A percentile compares a stretch with the other conserved stretches of the same genome.
Conservation (phyloP, 192 early-diverging fungal genomes). For the Coemansia sp. region DNA sequence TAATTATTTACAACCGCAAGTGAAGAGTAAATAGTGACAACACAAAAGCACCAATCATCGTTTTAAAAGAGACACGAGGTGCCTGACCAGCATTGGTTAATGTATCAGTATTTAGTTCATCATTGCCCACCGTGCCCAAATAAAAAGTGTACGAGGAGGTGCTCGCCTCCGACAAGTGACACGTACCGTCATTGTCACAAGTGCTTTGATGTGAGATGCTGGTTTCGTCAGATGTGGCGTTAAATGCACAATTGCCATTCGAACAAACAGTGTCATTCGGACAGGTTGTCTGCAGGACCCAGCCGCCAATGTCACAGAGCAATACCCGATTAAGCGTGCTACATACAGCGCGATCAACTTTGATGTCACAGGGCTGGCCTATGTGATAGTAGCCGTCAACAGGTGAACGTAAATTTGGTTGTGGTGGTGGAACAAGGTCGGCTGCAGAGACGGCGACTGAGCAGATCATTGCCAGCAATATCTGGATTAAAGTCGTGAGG, state of each 20-base stretch:
- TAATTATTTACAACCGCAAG: neutral
- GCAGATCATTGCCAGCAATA: neutral
- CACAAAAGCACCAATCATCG: neutral
- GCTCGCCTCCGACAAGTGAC: neutral
- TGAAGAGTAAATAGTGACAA: neutral
- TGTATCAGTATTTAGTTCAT: neutral
- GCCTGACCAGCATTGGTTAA: neutral
- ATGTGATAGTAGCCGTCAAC: neutral
- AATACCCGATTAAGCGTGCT: neutral
- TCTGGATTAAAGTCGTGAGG: neutral
- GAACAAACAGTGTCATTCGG: neutral
- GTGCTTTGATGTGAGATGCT: too few species aligned
- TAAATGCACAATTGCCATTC: neutral
- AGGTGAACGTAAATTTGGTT: neutral
- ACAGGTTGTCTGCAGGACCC: slow-evolving; percentile 10
- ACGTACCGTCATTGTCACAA: too few species aligned
- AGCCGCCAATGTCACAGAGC: slow-evolving; percentile 14
- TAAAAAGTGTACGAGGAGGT: slow-evolving; percentile 8
- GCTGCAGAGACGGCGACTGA: neutral
- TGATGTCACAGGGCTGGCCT: neutral
- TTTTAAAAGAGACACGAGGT: neutral
- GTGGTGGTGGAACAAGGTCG: neutral
- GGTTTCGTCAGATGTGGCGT: neutral
- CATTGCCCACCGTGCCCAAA: neutral
- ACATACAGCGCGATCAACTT: neutral